A percentile compares a stretch with the other conserved stretches of the same genome.
These are phyloP conservation scores for Suillus weaverae DNA, from an alignment of 768 basidiomycete genomes.

Conservation along the genomic window DNA sequence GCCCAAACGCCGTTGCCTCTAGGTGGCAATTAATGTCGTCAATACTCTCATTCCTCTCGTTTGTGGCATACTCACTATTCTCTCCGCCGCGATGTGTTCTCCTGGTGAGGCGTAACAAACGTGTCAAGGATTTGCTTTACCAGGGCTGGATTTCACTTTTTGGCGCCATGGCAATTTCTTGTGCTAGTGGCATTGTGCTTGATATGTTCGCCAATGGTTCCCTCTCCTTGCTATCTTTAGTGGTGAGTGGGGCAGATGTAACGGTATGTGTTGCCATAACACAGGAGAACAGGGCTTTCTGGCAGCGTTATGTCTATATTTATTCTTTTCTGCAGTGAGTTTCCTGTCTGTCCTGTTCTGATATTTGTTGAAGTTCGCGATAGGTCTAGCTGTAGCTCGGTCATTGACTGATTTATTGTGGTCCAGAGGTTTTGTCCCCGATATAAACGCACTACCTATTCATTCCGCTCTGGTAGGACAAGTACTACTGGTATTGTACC, in stretches of 20 bases:
- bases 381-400: constrained; percentile 74
- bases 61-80: constrained; percentile 49
- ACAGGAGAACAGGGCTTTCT: constrained; percentile 59
- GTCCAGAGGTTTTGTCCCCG: constrained; percentile 78
- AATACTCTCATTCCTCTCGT: constrained; percentile 64
- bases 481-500: constrained; percentile 73
- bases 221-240: constrained; percentile 86
- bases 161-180: constrained; percentile 83
- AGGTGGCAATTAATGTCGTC: constrained; percentile 48
- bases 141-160: constrained; percentile 92
- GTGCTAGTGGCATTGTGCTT: constrained; percentile 87
- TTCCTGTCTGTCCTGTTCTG: constrained; percentile 8
- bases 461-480: constrained; percentile 88
- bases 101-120: constrained; percentile 62
- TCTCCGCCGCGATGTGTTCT: constrained; percentile 53
- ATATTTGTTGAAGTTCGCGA: constrained; percentile 1
- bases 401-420: constrained; percentile 75
- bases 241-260: constrained; percentile 45
- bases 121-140: constrained; percentile 69
- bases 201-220: constrained; percentile 89
- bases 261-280: constrained; percentile 1
- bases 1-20: constrained; percentile 25
- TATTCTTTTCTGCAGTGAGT: constrained; percentile 81
- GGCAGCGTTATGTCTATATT: constrained; percentile 90
- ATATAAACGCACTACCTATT: constrained; percentile 91